A percentile compares a stretch with the other conserved stretches of the same genome.
Conservation (phyloP, 2,329 filamentous ascomycete genomes). For the Aspergillus clavatus region DNA sequence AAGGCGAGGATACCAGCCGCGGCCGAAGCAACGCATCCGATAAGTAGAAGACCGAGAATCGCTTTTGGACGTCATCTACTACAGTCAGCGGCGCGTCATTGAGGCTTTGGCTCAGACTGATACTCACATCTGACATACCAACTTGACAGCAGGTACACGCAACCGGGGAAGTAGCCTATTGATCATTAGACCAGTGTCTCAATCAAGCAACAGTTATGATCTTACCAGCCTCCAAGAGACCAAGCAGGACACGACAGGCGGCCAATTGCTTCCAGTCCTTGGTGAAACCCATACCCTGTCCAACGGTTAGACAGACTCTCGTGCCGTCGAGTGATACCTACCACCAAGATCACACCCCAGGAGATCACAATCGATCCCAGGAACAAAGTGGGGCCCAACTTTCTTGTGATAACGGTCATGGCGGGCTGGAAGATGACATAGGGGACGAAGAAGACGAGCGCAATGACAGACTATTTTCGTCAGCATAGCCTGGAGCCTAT, state of each 20-base stretch:
- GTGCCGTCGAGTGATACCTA: slow-evolving; percentile 7
- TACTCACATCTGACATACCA: slow-evolving; percentile 56
- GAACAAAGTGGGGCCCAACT: slow-evolving; percentile 27
- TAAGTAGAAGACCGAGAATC: slow-evolving; percentile 46
- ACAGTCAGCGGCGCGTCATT: slow-evolving; percentile 2
- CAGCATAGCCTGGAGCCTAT: not conserved
- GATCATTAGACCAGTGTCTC: slow-evolving; percentile 61
- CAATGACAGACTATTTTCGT: slow-evolving; percentile 24
- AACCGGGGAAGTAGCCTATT: slow-evolving; percentile 64
- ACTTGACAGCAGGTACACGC: slow-evolving; percentile 66
- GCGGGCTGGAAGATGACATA: slow-evolving; percentile 30
- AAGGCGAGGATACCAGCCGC: slow-evolving; percentile 46
- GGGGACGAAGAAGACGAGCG: slow-evolving; percentile 32
- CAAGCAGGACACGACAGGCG: slow-evolving; percentile 23
- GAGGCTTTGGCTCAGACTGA: not conserved
- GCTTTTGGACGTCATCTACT: slow-evolving; percentile 29
- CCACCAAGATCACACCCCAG: slow-evolving; percentile 28
- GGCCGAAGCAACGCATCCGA: slow-evolving; percentile 46
- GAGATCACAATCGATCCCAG: slow-evolving; percentile 24
- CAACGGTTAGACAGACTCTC: slow-evolving; percentile 3
- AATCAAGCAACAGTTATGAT: not conserved
- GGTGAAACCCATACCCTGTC: slow-evolving; percentile 27
- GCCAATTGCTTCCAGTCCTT: slow-evolving; percentile 27
- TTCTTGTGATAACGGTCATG: slow-evolving; percentile 28
- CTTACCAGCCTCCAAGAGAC: slow-evolving; percentile 24